Conservation (phyloP, 2,329 filamentous ascomycete species). For the Stemphylium beticola region DNA sequence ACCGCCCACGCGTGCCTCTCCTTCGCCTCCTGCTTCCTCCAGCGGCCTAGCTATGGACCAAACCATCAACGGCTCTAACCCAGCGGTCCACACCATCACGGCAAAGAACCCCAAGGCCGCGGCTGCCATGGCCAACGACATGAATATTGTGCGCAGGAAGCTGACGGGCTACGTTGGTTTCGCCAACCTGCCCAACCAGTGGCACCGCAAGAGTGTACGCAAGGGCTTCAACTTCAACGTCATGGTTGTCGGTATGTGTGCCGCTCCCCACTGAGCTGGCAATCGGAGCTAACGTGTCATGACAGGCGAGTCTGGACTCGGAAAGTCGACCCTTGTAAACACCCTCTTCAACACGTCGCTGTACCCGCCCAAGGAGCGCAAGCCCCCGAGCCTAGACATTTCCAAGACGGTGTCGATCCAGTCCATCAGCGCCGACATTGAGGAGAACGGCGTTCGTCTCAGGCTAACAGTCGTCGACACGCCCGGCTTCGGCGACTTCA, state of each 20-base stretch:
- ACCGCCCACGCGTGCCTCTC: slow-evolving; percentile 55
- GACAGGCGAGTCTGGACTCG: slow-evolving; percentile 94
- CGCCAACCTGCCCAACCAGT: slow-evolving; percentile 98
- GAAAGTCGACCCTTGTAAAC: slow-evolving; percentile 99
- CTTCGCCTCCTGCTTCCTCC: slow-evolving; percentile 53
- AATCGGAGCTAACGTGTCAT: slow-evolving; percentile 21
- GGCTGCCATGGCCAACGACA: slow-evolving; percentile 58
- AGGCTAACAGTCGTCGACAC: slow-evolving; percentile 97
- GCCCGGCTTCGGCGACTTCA: slow-evolving; percentile 97
- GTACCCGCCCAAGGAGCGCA: slow-evolving; percentile 98
- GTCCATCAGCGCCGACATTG: slow-evolving; percentile 70
- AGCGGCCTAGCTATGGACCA: slow-evolving; percentile 64
- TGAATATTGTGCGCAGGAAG: slow-evolving; percentile 98
- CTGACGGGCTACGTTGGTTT: slow-evolving; percentile 98
- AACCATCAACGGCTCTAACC: slow-evolving; percentile 59
- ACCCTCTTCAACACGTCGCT: slow-evolving; percentile 99
- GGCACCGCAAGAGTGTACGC: slow-evolving; percentile 99
- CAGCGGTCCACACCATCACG: slow-evolving; percentile 64
- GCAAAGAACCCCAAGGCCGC: slow-evolving; percentile 68
- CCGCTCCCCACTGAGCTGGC: not conserved
- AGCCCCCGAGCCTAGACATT: slow-evolving; percentile 95
- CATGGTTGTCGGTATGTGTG: slow-evolving; percentile 94
- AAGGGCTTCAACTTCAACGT: slow-evolving; percentile 99
- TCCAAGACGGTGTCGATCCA: slow-evolving; percentile 75
- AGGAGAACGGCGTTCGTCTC: slow-evolving; percentile 96